Evolutionary conservation across 495 filamentous ascomycete species (phyloP).

Genomic region (Penicillium canariense): DNA sequence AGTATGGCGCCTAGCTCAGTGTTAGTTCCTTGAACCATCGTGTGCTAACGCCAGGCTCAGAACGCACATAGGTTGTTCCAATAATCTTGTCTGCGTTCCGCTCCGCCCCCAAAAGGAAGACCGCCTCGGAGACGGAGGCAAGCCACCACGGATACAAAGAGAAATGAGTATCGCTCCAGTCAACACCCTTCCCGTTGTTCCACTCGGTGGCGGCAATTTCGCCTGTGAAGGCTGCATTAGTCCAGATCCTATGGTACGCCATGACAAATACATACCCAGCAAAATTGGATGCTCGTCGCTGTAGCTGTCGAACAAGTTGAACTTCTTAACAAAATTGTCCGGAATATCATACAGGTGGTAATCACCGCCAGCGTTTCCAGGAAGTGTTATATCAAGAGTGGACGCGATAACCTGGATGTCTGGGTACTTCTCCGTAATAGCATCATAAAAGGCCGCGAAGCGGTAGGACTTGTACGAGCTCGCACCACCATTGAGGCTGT

Average conservation of each 20-base stretch:
- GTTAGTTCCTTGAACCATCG: conserved; percentile 13
- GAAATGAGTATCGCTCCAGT: conserved; percentile 32
- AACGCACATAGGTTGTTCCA: conserved; percentile 38
- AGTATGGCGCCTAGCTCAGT: conserved; percentile 38
- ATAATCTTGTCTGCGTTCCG: conserved; percentile 57
- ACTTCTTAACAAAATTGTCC: conserved; percentile 49
- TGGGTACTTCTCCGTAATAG: conserved; percentile 49
- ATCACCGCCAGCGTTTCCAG: conserved; percentile 42
- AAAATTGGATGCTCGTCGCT: conserved; percentile 41
- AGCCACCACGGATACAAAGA: conserved; percentile 52
- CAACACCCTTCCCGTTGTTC: conserved; percentile 28
- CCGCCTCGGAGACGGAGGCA: conserved; percentile 57
- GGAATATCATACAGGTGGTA: conserved; percentile 51
- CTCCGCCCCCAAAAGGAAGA: conserved; percentile 65
- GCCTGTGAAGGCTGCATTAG: conserved; percentile 22
- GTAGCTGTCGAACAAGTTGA: conserved; percentile 53
- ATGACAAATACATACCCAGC: conserved; percentile 39
- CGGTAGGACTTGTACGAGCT: conserved; percentile 44
- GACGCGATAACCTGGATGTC: conserved; percentile 49
- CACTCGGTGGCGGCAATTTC: conserved; percentile 53
- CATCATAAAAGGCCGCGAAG: conserved; percentile 42
- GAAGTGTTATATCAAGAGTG: conserved; percentile 38
- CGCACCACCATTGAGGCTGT: conserved; percentile 42
- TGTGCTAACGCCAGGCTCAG: conserved; percentile 1
- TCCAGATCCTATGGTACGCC: neutral